These are phyloP conservation scores for Nakaseomyces uthaithaninus DNA, from an alignment of 1,139 yeast genomes.

Conservation along the genomic window DNA sequence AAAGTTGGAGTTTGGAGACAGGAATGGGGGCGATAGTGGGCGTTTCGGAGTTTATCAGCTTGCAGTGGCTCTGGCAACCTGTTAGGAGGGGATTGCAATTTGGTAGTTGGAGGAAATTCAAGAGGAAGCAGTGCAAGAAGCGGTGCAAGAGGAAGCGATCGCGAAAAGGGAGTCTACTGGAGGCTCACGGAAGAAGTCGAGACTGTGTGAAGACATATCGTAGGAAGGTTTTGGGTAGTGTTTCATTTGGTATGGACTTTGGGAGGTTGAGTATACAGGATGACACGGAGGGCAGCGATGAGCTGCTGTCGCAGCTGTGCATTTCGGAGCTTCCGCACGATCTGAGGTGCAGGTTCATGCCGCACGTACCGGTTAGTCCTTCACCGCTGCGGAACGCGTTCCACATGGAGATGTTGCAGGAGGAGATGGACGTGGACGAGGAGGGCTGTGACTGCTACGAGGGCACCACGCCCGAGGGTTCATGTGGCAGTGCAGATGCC, in stretches of 20 bases:
- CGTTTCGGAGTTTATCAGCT: too few relatives aligned
- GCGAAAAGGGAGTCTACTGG: too few relatives aligned
- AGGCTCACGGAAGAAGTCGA: too few relatives aligned
- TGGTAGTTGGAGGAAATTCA: too few relatives aligned
- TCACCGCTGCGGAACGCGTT: conserved; percentile 19
- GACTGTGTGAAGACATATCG: too few relatives aligned
- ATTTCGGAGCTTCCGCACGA: conserved; percentile 8
- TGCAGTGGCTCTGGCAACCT: too few relatives aligned
- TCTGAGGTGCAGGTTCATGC: conserved; percentile 13
- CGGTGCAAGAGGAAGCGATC: too few relatives aligned
- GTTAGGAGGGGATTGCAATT: too few relatives aligned
- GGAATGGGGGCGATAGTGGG: too few relatives aligned
- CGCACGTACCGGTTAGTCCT: conserved; percentile 18
- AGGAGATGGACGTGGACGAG: conserved; percentile 11
- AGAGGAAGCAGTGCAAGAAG: too few relatives aligned
- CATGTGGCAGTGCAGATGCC: background rate
- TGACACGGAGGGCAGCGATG: conserved; percentile 2
- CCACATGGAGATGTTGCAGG: conserved; percentile 10
- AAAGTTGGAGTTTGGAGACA: too few relatives aligned
- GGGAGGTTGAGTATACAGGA: conserved; percentile 12
- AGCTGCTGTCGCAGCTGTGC: conserved; percentile 9
- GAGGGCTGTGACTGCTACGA: conserved; percentile 5
- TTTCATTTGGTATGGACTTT: conserved; percentile 16
- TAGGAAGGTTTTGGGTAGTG: too few relatives aligned
- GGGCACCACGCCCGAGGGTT: conserved; percentile 2